Percentiles rank a stretch among this genome's conserved stretches.
phyloP scores from a whole-genome alignment of 129 eudicot species.

The Pittosporum tobira region DNA sequence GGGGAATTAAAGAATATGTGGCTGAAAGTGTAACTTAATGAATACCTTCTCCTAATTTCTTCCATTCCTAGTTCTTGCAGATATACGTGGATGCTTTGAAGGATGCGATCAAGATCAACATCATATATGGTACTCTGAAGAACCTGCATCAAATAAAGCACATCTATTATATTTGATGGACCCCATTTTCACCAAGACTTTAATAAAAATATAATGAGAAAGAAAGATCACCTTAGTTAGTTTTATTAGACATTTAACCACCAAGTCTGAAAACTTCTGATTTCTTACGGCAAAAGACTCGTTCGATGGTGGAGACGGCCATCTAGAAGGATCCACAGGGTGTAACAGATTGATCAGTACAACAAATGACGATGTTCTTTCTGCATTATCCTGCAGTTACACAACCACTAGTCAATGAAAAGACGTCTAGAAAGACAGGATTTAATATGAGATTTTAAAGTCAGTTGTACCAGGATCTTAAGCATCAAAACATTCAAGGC shows the following conservation, averaged over 20 bases:
- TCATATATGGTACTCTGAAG: slow-evolving; percentile 86
- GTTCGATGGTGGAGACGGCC: slow-evolving; percentile 75
- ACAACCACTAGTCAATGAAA: slow-evolving; percentile 7
- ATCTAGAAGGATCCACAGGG: slow-evolving; percentile 82
- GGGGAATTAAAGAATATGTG: no score
- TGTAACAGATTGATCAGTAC: slow-evolving; percentile 77
- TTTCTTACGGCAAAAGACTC: slow-evolving; percentile 69
- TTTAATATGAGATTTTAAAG: neutral
- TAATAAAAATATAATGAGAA: no score
- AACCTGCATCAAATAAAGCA: slow-evolving; percentile 43
- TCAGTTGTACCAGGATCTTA: slow-evolving; percentile 42
- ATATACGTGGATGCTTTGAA: slow-evolving; percentile 91
- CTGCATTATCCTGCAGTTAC: slow-evolving; percentile 86
- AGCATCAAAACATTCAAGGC: slow-evolving; percentile 99
- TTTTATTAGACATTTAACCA: slow-evolving; percentile 87
- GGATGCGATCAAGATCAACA: slow-evolving; percentile 92
- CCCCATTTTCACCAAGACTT: no score
- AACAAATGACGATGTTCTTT: slow-evolving; percentile 83
- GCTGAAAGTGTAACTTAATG: no score
- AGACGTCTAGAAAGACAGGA: neutral
- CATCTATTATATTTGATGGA: neutral
- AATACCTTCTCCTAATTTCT: slow-evolving; percentile 87
- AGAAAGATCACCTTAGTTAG: slow-evolving; percentile 62
- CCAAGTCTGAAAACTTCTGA: slow-evolving; percentile 83
- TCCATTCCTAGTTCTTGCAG: slow-evolving; percentile 99